Evolutionary conservation across 768 basidiomycete species (phyloP).

Genomic region (Phylloporus sp.): DNA sequence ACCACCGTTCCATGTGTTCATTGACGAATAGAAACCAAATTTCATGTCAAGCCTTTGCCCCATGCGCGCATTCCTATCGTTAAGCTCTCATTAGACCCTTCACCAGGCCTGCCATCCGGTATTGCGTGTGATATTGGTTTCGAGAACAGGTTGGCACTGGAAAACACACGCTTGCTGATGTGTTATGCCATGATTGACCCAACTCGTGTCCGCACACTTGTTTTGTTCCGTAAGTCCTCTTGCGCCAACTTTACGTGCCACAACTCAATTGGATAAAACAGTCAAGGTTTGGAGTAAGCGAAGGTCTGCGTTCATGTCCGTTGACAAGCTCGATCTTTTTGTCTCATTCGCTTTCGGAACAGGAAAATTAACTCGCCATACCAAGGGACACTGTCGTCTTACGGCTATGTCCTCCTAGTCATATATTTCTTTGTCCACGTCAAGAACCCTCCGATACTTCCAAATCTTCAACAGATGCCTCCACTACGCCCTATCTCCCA

Average conservation of each 20-base stretch:
- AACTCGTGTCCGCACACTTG: conserved; percentile 86
- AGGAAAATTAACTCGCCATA: conserved; percentile 99
- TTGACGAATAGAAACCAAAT: conserved; percentile 76
- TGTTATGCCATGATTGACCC: conserved; percentile 98
- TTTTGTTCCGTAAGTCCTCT: conserved; percentile 83
- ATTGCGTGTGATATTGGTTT: conserved; percentile 99
- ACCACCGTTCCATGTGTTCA: conserved; percentile 11
- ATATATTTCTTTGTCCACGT: conserved; percentile 98
- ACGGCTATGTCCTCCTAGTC: conserved; percentile 96
- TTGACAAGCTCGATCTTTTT: neutral
- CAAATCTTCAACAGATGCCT: conserved; percentile 93
- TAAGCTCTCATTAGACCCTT: conserved; percentile 89
- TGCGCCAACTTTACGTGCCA: conserved; percentile 6
- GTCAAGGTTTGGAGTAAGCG: conserved; percentile 99
- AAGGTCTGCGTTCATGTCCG: conserved; percentile 42
- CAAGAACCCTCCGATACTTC: conserved; percentile 93
- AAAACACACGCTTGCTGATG: conserved; percentile 93
- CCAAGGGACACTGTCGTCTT: conserved; percentile 92
- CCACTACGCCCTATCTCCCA: conserved; percentile 82
- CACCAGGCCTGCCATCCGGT: conserved; percentile 72
- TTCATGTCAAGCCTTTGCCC: conserved; percentile 92
- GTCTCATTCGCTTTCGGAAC: conserved; percentile 4
- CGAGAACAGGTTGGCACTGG: conserved; percentile 93
- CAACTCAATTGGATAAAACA: conserved; percentile 30
- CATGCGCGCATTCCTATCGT: conserved; percentile 98